Base-by-base conservation (phyloP, 1,139 yeast species). In the Debaryomycetaceae sp. region DNA sequence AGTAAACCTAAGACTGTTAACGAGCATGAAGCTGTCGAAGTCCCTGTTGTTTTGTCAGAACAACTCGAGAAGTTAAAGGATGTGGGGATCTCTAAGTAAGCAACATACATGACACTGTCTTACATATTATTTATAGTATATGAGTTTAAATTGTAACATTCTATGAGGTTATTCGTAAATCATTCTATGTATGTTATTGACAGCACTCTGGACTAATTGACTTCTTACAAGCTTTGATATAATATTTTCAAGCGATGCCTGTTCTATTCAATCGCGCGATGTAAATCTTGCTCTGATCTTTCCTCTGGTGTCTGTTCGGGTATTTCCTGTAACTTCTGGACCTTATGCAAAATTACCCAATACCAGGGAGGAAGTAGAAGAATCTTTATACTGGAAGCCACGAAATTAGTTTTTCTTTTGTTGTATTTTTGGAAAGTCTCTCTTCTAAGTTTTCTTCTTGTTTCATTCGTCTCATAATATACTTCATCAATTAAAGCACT, bases 11-110 rank as follows among this genome's bases (percentile, higher is more conserved):
- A 33, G 14, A 26, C 38, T 7, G 40, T 39, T 9, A 53, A 55
- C 17, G 71, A 66, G 34, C 73, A 62, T 42, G 77, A 71, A 50
- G 51, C 68, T 11, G 60, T 70, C 30, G 76, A 71, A 52, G 71
- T 71, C 39, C 77, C 77, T 5, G 68, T 56, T 22, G 50, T 59
- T 34, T 70, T 71, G 48, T 63, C 58, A 36, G 73, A 63, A 44
- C 63, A 70, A 53, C 65, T 71, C 38, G 64, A 59, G 37, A 69
- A 63, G 50, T 47, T 71, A 33, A 67, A 64, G 52, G 67, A 68
- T 48, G 70, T 66, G 31, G 53, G 55, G 31, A 61, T 63, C 26
- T 22, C 26, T 8, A 22, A 22, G 26, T 22, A 22, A 11, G n/a
- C n/a, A n/a, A n/a, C n/a, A n/a, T n/a, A n/a, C n/a, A n/a, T 39